phyloP scores from a whole-genome alignment of 2,329 filamentous ascomycete genomes.

The Calonectria multiphialidica region DNA sequence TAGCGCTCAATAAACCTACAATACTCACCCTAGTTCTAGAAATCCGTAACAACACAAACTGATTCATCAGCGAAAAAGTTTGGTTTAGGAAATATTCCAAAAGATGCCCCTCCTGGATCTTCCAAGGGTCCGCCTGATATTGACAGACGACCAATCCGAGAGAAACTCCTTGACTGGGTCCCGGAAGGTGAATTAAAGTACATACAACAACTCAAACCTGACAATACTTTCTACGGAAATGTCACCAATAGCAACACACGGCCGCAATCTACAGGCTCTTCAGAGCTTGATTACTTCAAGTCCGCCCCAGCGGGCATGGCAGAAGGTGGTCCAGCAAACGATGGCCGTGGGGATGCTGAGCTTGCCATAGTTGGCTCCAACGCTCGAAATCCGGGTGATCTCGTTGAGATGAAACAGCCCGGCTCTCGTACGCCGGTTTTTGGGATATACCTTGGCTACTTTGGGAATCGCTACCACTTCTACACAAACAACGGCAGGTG shows the following conservation, averaged over 20 bases:
- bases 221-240: constrained; percentile 40
- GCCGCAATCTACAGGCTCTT: constrained; percentile 49
- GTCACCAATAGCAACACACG: constrained; percentile 49
- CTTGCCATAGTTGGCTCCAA: constrained; percentile 41
- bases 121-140: background rate
- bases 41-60: constrained; percentile 22
- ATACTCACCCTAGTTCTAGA: constrained; percentile 22
- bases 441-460: constrained; percentile 65
- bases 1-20: background rate
- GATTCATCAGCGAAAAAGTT: constrained; percentile 16
- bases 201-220: constrained; percentile 30
- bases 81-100: constrained; percentile 32
- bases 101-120: constrained; percentile 14
- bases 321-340: constrained; percentile 36
- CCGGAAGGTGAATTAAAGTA: constrained; percentile 5
- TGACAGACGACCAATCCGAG: constrained; percentile 34
- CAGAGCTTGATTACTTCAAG: constrained; percentile 47
- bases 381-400: constrained; percentile 57
- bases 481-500: constrained; percentile 67
- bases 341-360: constrained; percentile 45
- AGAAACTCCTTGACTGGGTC: constrained; percentile 38
- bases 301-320: constrained; percentile 38
- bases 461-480: constrained; percentile 65
- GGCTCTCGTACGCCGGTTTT: constrained; percentile 61
- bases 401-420: constrained; percentile 60